Evolutionary conservation across 192 early-diverging fungal genomes (phyloP).

Genomic region (Umbelopsis sp.): DNA sequence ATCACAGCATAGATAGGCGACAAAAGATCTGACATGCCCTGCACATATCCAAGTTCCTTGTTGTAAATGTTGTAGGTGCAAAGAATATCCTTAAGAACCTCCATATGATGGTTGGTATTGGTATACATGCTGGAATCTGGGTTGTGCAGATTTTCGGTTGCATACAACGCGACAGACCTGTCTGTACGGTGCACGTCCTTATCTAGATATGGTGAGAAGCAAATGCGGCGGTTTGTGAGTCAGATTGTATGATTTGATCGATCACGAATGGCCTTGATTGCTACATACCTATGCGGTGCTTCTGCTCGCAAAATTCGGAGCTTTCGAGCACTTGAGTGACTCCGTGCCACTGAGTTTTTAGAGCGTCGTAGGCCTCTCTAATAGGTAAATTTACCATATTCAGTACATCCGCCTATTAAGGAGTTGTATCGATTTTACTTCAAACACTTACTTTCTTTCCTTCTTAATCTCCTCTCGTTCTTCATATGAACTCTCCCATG

Average conservation of each 20-base stretch:
- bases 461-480: constrained; percentile 64
- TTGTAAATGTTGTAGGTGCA: constrained; percentile 92
- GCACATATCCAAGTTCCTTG: constrained; percentile 85
- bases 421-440: not conserved
- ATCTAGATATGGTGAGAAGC: constrained; percentile 47
- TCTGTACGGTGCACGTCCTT: constrained; percentile 99
- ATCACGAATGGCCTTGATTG: not conserved
- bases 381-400: constrained; percentile 8
- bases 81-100: constrained; percentile 88
- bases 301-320: constrained; percentile 71
- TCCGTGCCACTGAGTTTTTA: constrained; percentile 71
- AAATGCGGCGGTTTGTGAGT: not conserved
- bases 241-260: not conserved
- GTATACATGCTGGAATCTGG: constrained; percentile 47
- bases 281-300: constrained; percentile 58
- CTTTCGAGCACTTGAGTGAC: constrained; percentile 56
- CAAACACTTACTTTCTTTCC: constrained; percentile 49
- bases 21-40: constrained; percentile 97
- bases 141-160: constrained; percentile 63
- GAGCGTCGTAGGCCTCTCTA: constrained; percentile 63
- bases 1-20: constrained; percentile 89
- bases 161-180: constrained; percentile 81
- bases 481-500: constrained; percentile 78
- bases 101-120: constrained; percentile 76
- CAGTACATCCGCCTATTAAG: not conserved